These are phyloP conservation scores for Metschnikowia continentalis DNA, from an alignment of 805 yeast species.

Conservation along the genomic window DNA sequence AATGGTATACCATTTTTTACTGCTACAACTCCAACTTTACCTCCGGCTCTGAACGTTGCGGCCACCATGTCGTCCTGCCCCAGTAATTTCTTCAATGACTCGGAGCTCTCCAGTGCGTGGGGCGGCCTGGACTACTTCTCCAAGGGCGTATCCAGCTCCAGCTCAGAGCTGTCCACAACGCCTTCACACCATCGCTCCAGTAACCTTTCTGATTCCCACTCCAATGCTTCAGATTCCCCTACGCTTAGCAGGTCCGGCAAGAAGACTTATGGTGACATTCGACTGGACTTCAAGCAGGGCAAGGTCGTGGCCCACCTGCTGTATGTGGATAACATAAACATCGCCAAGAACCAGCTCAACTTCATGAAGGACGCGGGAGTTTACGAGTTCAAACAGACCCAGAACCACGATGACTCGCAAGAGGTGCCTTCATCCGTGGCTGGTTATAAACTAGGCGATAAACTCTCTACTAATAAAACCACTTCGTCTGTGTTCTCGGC, in stretches of 20 bases:
- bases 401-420: slow-evolving; percentile 14
- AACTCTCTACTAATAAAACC: slow-evolving; percentile 11
- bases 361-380: slow-evolving; percentile 15
- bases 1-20: background rate
- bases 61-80: slow-evolving; percentile 1
- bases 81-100: background rate
- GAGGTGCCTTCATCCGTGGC: slow-evolving; percentile 16
- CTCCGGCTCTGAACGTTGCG: background rate
- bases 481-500: slow-evolving; percentile 20
- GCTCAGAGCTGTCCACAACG: slow-evolving; percentile 12
- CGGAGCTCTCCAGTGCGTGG: slow-evolving; percentile 1
- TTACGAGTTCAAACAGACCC: slow-evolving; percentile 7
- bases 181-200: slow-evolving; percentile 7
- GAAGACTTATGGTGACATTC: slow-evolving; percentile 1
- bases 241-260: slow-evolving; percentile 4
- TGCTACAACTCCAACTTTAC: background rate
- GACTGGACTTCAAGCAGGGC: slow-evolving; percentile 12
- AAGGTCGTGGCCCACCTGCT: slow-evolving; percentile 19
- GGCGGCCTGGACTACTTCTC: background rate
- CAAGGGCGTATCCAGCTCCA: slow-evolving; percentile 7
- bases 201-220: slow-evolving; percentile 8
- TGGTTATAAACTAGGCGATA: slow-evolving; percentile 23
- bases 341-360: slow-evolving; percentile 19
- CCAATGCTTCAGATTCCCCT: slow-evolving; percentile 3
- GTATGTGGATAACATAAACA: slow-evolving; percentile 25